phyloP scores from a whole-genome alignment of 768 basidiomycete species.

The Tylopilus intermedius region DNA sequence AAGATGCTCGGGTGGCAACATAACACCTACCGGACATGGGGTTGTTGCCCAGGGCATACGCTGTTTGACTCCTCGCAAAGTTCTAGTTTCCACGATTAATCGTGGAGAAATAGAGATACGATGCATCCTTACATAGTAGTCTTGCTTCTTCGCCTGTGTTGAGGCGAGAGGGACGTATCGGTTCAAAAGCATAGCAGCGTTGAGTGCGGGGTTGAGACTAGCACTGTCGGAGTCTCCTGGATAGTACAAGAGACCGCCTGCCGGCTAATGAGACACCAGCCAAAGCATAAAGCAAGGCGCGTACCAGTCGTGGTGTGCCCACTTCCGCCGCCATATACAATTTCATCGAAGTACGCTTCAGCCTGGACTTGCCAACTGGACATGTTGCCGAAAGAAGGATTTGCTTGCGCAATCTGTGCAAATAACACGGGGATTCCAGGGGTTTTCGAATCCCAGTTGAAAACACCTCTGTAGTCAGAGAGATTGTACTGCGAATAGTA shows the following conservation, averaged over 20 bases:
- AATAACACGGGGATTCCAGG: slow-evolving; percentile 74
- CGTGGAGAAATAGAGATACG: background rate
- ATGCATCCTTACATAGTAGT: slow-evolving; percentile 51
- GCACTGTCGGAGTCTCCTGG: slow-evolving; percentile 78
- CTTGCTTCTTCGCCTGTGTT: slow-evolving; percentile 46
- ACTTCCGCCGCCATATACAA: slow-evolving; percentile 54
- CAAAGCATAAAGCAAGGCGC: slow-evolving; percentile 7
- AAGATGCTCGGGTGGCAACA: background rate
- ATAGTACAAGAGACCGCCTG: slow-evolving; percentile 79
- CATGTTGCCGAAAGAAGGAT: slow-evolving; percentile 52
- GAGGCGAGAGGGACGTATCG: slow-evolving; percentile 75
- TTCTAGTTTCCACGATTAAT: slow-evolving; percentile 35
- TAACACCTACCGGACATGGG: slow-evolving; percentile 68
- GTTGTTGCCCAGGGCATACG: slow-evolving; percentile 84
- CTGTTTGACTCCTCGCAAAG: slow-evolving; percentile 72
- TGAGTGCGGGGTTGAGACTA: slow-evolving; percentile 81
- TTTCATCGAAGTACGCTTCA: slow-evolving; percentile 70
- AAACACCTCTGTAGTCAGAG: slow-evolving; percentile 47
- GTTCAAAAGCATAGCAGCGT: slow-evolving; percentile 77
- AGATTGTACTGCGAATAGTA: slow-evolving; percentile 59
- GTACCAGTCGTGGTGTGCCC: slow-evolving; percentile 61
- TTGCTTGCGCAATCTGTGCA: slow-evolving; percentile 62
- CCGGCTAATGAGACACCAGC: background rate
- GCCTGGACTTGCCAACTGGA: slow-evolving; percentile 64
- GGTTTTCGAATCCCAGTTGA: slow-evolving; percentile 88